Evolutionary conservation across 1,139 yeast genomes (phyloP).

Genomic region (Saccharomyces pastorianus): DNA sequence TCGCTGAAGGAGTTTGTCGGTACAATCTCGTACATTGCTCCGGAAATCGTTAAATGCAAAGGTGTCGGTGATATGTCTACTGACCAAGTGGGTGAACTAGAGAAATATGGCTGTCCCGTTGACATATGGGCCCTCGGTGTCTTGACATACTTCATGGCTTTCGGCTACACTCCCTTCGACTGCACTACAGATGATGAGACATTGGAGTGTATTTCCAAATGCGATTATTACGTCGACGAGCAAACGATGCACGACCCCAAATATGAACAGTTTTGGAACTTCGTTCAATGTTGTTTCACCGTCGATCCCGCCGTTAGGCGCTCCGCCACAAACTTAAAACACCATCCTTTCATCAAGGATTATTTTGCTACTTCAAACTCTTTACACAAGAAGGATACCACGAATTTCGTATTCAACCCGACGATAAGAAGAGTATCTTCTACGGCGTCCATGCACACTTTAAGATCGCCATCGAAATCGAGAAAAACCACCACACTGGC

Average conservation of each 20-base stretch:
- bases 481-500: slow-evolving; percentile 7
- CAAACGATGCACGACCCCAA: slow-evolving; percentile 16
- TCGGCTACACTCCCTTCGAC: slow-evolving; percentile 76
- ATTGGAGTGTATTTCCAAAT: slow-evolving; percentile 48
- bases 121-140: slow-evolving; percentile 81
- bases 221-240: slow-evolving; percentile 48
- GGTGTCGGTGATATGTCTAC: slow-evolving; percentile 31
- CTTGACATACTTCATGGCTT: slow-evolving; percentile 57
- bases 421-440: neutral
- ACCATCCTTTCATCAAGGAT: slow-evolving; percentile 37
- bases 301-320: slow-evolving; percentile 42
- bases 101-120: slow-evolving; percentile 45
- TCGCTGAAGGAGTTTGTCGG: slow-evolving; percentile 46
- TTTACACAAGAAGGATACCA: neutral
- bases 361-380: slow-evolving; percentile 15
- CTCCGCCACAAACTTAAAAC: slow-evolving; percentile 39
- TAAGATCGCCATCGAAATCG: slow-evolving; percentile 22
- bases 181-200: slow-evolving; percentile 68
- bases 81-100: slow-evolving; percentile 12
- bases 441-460: slow-evolving; percentile 12
- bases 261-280: slow-evolving; percentile 49
- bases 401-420: neutral
- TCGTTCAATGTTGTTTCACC: slow-evolving; percentile 48
- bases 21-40: slow-evolving; percentile 71
- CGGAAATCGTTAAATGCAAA: slow-evolving; percentile 47